Evolutionary conservation across 129 eudicot genomes (phyloP).

Genomic region (Lactuca sativa): DNA sequence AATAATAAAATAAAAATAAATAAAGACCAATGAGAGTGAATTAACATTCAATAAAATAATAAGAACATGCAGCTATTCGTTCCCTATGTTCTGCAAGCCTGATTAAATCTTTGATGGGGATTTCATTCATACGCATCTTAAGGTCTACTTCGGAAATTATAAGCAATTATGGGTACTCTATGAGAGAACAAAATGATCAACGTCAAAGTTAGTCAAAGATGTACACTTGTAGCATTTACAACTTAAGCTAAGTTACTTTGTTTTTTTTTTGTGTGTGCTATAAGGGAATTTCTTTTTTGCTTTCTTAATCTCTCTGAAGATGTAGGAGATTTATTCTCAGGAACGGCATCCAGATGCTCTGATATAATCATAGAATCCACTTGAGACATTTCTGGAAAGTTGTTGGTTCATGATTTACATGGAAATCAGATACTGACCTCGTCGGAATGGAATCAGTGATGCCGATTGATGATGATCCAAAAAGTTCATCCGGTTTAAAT

Average conservation of each 20-base stretch:
- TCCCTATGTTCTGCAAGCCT: constrained; percentile 72
- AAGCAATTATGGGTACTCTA: constrained; percentile 69
- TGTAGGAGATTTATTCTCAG: too few species aligned
- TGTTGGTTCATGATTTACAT: constrained; percentile 35
- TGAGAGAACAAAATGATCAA: background rate
- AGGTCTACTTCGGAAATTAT: constrained; percentile 69
- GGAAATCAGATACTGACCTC: constrained; percentile 37
- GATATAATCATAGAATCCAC: constrained; percentile 20
- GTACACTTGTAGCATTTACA: background rate
- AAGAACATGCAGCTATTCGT: too few species aligned
- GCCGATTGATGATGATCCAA: constrained; percentile 49
- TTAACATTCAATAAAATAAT: too few species aligned
- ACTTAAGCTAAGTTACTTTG: background rate
- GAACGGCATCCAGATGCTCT: constrained; percentile 32
- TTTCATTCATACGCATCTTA: constrained; percentile 30
- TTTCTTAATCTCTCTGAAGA: too few species aligned
- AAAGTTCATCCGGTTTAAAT: constrained; percentile 41
- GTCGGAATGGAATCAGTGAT: constrained; percentile 32
- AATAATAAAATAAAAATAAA: too few species aligned
- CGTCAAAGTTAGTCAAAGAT: constrained; percentile 10
- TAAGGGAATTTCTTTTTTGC: too few species aligned
- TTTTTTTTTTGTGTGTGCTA: too few species aligned
- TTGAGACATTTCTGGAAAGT: constrained; percentile 35
- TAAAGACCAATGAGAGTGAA: too few species aligned
- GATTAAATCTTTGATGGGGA: constrained; percentile 66